These are phyloP conservation scores for Lonicera japonica DNA, from an alignment of 129 eudicot species.

Conservation along the genomic window DNA sequence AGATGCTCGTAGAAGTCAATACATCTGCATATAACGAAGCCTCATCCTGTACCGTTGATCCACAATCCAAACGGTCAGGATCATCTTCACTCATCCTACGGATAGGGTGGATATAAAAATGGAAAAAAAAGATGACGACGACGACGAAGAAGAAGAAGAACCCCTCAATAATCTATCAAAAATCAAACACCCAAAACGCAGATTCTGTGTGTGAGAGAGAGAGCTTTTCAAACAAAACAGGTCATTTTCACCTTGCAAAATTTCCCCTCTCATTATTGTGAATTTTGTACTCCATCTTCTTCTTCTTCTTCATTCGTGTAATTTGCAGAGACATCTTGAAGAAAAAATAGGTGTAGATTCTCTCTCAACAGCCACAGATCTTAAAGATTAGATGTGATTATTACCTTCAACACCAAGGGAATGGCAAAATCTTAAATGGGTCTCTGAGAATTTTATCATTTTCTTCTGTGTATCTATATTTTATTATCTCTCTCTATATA, in stretches of 20 bases:
- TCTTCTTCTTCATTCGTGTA: not conserved
- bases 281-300: not conserved
- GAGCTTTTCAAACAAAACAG: not conserved
- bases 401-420: not conserved
- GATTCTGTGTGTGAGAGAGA: constrained; percentile 2
- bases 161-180: not conserved
- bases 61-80: constrained; percentile 26
- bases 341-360: not conserved
- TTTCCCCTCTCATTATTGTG: not conserved
- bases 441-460: not conserved
- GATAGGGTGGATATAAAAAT: constrained; percentile 14
- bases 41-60: constrained; percentile 24
- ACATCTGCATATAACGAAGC: not conserved
- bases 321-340: not conserved
- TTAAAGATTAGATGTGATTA: constrained; percentile 8
- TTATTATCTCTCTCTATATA: not conserved
- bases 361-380: constrained; percentile 18
- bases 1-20: too few species aligned
- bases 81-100: constrained; percentile 25
- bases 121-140: constrained; percentile 5
- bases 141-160: not conserved
- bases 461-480: not conserved
- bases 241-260: not conserved
- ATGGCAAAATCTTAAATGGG: not conserved
- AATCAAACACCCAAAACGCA: not conserved